Conservation (phyloP, 177 flowering plant species). For the Vitis hybrid region DNA sequence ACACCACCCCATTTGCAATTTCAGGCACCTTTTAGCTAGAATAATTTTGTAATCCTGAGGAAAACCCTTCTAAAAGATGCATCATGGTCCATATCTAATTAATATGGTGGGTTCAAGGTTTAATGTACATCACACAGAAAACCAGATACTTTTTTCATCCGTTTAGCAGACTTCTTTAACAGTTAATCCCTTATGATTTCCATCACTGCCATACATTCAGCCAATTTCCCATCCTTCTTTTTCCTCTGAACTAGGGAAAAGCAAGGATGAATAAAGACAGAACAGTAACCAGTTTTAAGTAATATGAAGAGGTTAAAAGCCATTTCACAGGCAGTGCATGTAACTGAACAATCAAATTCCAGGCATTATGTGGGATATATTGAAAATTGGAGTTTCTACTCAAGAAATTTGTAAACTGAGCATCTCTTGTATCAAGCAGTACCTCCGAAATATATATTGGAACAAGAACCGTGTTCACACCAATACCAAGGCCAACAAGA, state of each 20-base stretch:
- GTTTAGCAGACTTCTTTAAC: too few species aligned
- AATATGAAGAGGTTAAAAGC: neutral
- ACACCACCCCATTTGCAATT: neutral
- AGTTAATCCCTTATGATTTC: too few species aligned
- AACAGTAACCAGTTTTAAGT: too few species aligned
- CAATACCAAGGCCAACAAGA: conserved; percentile 87
- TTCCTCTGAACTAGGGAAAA: too few species aligned
- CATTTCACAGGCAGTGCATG: neutral
- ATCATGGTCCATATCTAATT: neutral
- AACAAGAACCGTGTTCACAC: conserved; percentile 81
- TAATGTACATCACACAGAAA: too few species aligned
- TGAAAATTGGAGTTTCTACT: neutral
- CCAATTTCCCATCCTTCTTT: too few species aligned
- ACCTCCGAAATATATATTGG: conserved; percentile 89
- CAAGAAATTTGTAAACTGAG: neutral
- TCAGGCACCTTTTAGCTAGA: neutral
- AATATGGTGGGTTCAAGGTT: neutral
- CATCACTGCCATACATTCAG: too few species aligned
- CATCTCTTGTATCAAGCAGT: conserved; percentile 5
- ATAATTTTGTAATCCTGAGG: neutral
- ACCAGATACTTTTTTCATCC: too few species aligned
- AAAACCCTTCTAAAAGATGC: neutral
- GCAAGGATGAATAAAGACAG: too few species aligned
- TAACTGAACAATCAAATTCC: neutral
- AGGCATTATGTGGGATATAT: too few species aligned